Evolutionary conservation across 441 rosid species (phyloP), one percentile per base, ranked within the genome.

Genomic region (Erodium trifolium): DNA sequence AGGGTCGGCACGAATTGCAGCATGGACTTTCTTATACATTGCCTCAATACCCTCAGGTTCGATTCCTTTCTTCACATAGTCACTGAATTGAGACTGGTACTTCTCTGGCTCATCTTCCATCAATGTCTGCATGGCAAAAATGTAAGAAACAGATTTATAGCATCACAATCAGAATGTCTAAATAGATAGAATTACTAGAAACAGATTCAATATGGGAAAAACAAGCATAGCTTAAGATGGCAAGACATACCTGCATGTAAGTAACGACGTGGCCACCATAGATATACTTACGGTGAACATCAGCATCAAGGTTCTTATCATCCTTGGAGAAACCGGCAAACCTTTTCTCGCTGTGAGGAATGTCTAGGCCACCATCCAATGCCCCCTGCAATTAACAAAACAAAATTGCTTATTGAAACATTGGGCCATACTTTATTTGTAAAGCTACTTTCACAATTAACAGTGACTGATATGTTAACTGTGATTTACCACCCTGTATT

Each of bases 291-390:
- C 27, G 27, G 27, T 23, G 27, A 23, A 23, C 27, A 23, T 23
- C 27, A 23, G 27, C 27, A 23, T 23, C 27, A 23, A 23, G 27
- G 27, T 23, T 23, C 27, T 23, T 23, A 23, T 23, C 27, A 23
- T 23, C 27, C 27, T 23, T 23, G 27, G 27, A 23, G 27, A 88
- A 92, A 1, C 98, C 96, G 8, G 97, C 96, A 73, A 90, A 92
- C 72, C 94, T 84, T 84, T 93, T 93, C 43, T 93, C 97, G 63
- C 97, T 87, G 79, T 93, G 98, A 1, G 98, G 96, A 68, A 91
- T 87, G 76, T 93, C 98, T 76, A 92, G 76, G 16, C 97, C 97
- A 55, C 96, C 98, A 43, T 92, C 97, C 79, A 92, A 76, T 19
- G 92, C 96, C 57, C 98, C 98, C 95, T 89, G 74, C 1, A 47